Evolutionary conservation across 164 flowering plant genomes (phyloP), one percentile per base, ranked within the genome.

Genomic region (Amborella trichopoda): DNA sequence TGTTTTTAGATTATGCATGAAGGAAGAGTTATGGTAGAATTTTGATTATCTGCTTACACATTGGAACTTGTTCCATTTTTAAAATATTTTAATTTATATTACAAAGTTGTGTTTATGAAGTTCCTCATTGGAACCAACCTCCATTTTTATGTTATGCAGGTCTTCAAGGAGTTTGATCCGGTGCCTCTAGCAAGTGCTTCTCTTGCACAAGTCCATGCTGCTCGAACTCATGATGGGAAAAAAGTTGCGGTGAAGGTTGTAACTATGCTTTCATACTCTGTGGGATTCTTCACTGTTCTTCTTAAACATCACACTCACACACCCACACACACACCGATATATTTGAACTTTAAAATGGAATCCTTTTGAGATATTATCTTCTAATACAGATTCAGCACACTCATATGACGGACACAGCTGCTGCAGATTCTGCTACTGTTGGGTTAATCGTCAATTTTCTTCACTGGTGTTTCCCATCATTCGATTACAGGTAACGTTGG

Each of bases 181-280:
- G 74, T 64, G 36, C 99, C 99, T 21, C 62, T 87, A 33, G 99
- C 99, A 52, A 91, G 99, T 76, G 99, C 99, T 56, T 91, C 99
- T 36, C 81, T 91, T 55, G 99, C 99, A 40, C 96, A 91, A 65
- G 99, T 91, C 62, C 99, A 91, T 67, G 73, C 73, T 68, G 99
- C 96, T 40, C 75, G 66, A 20, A 76, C 80, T 16, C 81, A 50
- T 50, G 84, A 80, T 70, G 99, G 96, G 40, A 70, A 72, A 67
- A 84, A 79, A 73, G 96, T 91, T 68, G 99, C 99, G 63, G 96
- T 91, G 37, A 91, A 91, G 95, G 99, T 91, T 46, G 48, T 14
- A 12, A 8, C 1, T 46, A 37, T 13, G 12, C 40, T 37, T 20
- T 37, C 4, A 16, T 37, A n/a, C 5, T 37, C 40, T 37, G 40